Conservation (phyloP, 108 stramenopile species). For the Cyclotella kingstonii region DNA sequence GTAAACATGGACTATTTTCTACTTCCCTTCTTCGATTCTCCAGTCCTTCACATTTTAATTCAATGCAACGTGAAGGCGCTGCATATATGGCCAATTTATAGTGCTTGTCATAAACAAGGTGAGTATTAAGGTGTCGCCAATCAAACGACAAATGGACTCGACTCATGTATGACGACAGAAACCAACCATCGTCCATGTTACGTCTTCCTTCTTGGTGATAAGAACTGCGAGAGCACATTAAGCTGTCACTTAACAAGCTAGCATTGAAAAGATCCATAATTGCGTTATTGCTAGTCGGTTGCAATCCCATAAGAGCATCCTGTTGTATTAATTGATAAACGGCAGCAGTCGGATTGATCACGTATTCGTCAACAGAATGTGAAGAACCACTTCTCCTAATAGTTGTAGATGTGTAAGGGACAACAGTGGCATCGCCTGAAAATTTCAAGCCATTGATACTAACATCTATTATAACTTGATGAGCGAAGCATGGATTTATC, state of each 20-base stretch:
- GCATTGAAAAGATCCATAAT: slow-evolving; percentile 7
- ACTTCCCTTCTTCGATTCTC: slow-evolving; percentile 37
- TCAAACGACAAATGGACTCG: slow-evolving; percentile 66
- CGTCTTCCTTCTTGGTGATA: slow-evolving; percentile 58
- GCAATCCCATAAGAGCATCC: slow-evolving; percentile 1
- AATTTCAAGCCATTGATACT: slow-evolving; percentile 65
- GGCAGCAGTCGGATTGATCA: slow-evolving; percentile 20
- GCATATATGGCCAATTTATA: slow-evolving; percentile 72
- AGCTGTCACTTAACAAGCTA: slow-evolving; percentile 20
- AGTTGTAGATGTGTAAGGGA: slow-evolving; percentile 19
- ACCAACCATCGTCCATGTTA: slow-evolving; percentile 61
- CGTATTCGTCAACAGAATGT: background rate
- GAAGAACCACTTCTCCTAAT: background rate
- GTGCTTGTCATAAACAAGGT: slow-evolving; percentile 70
- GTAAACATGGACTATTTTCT: slow-evolving; percentile 68
- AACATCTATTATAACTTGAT: slow-evolving; percentile 60
- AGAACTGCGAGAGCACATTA: slow-evolving; percentile 24
- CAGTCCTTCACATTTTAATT: slow-evolving; percentile 51
- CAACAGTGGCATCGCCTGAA: slow-evolving; percentile 51
- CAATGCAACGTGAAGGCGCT: slow-evolving; percentile 54
- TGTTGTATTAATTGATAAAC: slow-evolving; percentile 16
- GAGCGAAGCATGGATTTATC: slow-evolving; percentile 68
- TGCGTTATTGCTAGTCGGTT: slow-evolving; percentile 13
- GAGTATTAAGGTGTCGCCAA: slow-evolving; percentile 57
- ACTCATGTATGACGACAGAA: slow-evolving; percentile 53